Evolutionary conservation across 2,329 filamentous ascomycete genomes (phyloP).

Genomic region (Nemania sp.): DNA sequence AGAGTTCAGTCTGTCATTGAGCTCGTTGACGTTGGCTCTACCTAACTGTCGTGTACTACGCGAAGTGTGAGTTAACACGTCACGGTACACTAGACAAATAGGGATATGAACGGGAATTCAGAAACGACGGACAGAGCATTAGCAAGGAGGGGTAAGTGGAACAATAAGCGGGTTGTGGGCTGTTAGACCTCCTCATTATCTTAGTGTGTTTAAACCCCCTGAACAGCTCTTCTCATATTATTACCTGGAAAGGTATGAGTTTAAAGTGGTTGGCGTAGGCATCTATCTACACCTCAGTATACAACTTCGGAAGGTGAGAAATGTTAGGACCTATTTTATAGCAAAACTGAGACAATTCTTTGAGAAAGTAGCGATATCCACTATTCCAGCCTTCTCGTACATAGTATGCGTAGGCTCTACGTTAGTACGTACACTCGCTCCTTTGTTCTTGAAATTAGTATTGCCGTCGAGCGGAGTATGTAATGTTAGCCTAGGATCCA

Average conservation of each 20-base stretch:
- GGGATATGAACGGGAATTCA: neutral
- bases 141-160: slow-evolving; percentile 23
- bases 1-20: neutral
- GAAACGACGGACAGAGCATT: neutral
- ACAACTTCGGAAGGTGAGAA: neutral
- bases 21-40: neutral
- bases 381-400: neutral
- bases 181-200: slow-evolving; percentile 21
- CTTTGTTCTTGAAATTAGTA: slow-evolving; percentile 1
- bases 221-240: slow-evolving; percentile 2
- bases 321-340: neutral
- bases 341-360: too few relatives aligned
- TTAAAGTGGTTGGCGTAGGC: too few relatives aligned
- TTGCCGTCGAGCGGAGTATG: slow-evolving; percentile 1
- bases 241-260: too few relatives aligned
- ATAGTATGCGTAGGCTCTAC: too few relatives aligned
- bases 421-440: neutral
- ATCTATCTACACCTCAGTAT: neutral
- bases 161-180: slow-evolving; percentile 33
- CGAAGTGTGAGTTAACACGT: neutral
- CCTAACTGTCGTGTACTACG: neutral
- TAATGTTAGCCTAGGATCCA: neutral
- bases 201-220: slow-evolving; percentile 14
- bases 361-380: too few relatives aligned
- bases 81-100: neutral